Evolutionary conservation across 176 grass and related monocot genomes (phyloP).

Genomic region (Aegilops tauschii): DNA sequence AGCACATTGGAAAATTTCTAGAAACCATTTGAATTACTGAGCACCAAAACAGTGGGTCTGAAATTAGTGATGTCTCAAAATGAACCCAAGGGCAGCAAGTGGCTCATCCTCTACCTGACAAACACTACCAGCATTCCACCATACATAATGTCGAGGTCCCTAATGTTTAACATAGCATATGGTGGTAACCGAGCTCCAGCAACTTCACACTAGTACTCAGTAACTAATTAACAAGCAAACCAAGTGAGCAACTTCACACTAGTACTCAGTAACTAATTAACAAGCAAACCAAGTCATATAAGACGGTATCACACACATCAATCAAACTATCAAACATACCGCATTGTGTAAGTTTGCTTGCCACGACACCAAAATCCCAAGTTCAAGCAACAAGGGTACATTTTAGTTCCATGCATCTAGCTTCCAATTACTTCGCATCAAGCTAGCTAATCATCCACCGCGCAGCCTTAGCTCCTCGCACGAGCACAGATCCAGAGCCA

Average conservation of each 20-base stretch:
- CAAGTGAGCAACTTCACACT: neutral
- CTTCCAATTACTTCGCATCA: neutral
- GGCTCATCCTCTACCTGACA: neutral
- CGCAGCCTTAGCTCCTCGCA: neutral
- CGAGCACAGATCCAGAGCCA: slow-evolving; percentile 26
- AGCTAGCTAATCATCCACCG: neutral
- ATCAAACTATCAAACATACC: neutral
- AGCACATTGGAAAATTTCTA: neutral
- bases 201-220: neutral
- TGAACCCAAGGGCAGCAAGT: neutral
- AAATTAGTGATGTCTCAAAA: neutral
- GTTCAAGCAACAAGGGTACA: neutral
- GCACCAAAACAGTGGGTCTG: neutral
- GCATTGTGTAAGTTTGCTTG: neutral
- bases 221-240: neutral
- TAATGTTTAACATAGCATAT: neutral
- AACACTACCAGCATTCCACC: neutral
- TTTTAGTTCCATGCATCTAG: neutral
- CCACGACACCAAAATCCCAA: neutral
- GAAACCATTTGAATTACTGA: neutral
- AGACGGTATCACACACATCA: neutral
- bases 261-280: neutral
- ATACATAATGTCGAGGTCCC: neutral
- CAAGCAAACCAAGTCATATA: neutral
- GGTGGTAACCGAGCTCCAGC: neutral